Conservation (phyloP, 345 rosid genomes). For the Eucalyptus camaldulensis region DNA sequence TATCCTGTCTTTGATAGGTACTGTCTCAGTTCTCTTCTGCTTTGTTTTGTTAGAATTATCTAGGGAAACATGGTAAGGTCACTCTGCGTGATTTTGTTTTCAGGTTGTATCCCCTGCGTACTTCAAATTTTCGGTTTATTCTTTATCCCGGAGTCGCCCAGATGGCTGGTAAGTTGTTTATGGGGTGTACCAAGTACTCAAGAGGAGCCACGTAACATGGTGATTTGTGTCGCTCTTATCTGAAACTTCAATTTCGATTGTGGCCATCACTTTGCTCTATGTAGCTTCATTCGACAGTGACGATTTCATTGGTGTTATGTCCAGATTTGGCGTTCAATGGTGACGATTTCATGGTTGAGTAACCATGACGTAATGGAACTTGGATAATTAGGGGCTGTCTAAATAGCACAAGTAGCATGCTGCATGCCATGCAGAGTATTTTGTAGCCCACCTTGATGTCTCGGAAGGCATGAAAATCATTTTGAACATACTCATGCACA, state of each 20-base stretch:
- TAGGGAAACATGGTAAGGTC: background rate
- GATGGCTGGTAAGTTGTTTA: conserved; percentile 29
- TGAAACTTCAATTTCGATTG: background rate
- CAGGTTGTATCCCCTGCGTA: conserved; percentile 18
- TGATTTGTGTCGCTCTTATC: background rate
- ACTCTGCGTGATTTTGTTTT: background rate
- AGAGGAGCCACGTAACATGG: background rate
- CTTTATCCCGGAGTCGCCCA: conserved; percentile 35
- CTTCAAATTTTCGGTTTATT: conserved; percentile 14
- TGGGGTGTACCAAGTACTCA: background rate
- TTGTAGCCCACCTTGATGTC: background rate
- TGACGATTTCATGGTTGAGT: background rate
- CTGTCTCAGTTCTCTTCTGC: background rate
- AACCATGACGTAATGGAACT: background rate
- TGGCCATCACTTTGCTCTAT: background rate
- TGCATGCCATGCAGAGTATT: background rate
- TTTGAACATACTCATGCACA: background rate
- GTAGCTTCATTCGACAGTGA: background rate
- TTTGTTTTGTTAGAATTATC: background rate
- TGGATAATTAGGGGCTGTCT: background rate
- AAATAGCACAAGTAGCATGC: background rate
- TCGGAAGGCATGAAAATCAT: background rate
- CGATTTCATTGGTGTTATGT: background rate
- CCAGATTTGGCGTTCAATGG: background rate
- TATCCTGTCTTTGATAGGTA: conserved; percentile 4